Evolutionary conservation across 169 alveolate genomes (phyloP).

Genomic region (Prorocentrum cordatum): DNA sequence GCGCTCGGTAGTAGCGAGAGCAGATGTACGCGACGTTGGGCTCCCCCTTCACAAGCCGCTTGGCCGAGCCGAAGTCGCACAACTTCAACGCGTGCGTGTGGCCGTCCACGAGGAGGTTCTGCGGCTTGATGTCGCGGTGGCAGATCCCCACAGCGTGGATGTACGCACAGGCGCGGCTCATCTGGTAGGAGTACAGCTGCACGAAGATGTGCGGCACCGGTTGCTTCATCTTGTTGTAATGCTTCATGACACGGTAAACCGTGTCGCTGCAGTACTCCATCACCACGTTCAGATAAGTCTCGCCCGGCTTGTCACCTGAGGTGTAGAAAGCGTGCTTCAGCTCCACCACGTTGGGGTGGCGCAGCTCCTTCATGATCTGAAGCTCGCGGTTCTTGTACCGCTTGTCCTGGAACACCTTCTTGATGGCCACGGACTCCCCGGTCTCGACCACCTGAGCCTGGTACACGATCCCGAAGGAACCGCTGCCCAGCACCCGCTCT

Average conservation of each 20-base stretch:
- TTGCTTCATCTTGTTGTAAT: constrained; percentile 85
- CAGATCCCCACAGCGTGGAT: constrained; percentile 77
- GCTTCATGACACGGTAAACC: constrained; percentile 86
- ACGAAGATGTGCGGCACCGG: constrained; percentile 87
- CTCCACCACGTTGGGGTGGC: constrained; percentile 85
- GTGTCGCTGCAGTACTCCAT: constrained; percentile 96
- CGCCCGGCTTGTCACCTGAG: constrained; percentile 71
- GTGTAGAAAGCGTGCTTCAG: constrained; percentile 86
- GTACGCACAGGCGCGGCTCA: constrained; percentile 74
- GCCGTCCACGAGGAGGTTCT: constrained; percentile 90
- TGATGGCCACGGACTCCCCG: constrained; percentile 94
- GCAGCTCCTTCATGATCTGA: constrained; percentile 87
- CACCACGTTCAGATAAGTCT: constrained; percentile 85
- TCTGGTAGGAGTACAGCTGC: constrained; percentile 84
- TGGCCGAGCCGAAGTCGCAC: constrained; percentile 94
- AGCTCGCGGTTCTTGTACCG: constrained; percentile 92
- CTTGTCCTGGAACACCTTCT: constrained; percentile 85
- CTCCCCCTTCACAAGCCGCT: constrained; percentile 88
- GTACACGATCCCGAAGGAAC: constrained; percentile 69
- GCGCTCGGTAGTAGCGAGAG: constrained; percentile 97
- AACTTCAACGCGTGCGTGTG: constrained; percentile 84
- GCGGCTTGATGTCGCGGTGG: constrained; percentile 98
- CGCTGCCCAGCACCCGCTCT: constrained; percentile 70
- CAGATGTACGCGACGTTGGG: constrained; percentile 69
- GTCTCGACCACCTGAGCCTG: constrained; percentile 76